Evolutionary conservation across 1,284 basidiomycete species (phyloP), one percentile per base, ranked within the genome.

Genomic region (Heterobasidion occidentale): DNA sequence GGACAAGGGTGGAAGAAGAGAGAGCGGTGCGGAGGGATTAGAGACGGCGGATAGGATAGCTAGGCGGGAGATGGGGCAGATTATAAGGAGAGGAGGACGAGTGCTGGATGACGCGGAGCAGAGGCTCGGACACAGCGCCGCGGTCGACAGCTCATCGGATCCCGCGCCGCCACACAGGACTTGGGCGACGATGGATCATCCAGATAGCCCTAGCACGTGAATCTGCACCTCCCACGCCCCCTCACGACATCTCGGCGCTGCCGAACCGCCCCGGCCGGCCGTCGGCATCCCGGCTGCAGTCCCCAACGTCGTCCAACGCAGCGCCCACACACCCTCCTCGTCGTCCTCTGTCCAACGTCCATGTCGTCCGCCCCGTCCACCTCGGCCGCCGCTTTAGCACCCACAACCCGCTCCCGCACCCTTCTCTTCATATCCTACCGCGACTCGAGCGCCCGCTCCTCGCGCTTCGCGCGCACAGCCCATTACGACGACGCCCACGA

Each of bases 361-460:
- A 58, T 58, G 60, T 59, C 66, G 61, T 60, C 59, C 54, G 61
- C 65, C 63, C 56, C 51, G 56, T 65, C 63, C 60, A 58, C 60
- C 49, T 63, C 68, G 59, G 64, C 68, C 54, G 65, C 67, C 47
- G 70, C 74, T 55, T 65, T 59, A 52, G 53, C 65, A 53, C 77
- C 75, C 33, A 80, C 82, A 38, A 94, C 90, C 17, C 88, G 96
- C 62, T 95, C 92, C 1, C 75, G 96, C 52, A 98, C 96, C 3
- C 83, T 94, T 53, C 84, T 98, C 67, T 99, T 97, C 72, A 87
- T 98, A 58, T 98, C 94, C 9, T 94, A 94, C 70, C 83, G 96
- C 60, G 92, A 98, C 73, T 94, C 93, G 3, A 80, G 78, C 48
- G 73, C 83, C 17, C 74, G 76, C 35, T 71, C 80, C 0, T 77